A percentile compares a stretch with the other conserved stretches of the same genome.
phyloP scores from a whole-genome alignment of 2,329 filamentous ascomycete genomes.

The Aspergillus floridensis region DNA sequence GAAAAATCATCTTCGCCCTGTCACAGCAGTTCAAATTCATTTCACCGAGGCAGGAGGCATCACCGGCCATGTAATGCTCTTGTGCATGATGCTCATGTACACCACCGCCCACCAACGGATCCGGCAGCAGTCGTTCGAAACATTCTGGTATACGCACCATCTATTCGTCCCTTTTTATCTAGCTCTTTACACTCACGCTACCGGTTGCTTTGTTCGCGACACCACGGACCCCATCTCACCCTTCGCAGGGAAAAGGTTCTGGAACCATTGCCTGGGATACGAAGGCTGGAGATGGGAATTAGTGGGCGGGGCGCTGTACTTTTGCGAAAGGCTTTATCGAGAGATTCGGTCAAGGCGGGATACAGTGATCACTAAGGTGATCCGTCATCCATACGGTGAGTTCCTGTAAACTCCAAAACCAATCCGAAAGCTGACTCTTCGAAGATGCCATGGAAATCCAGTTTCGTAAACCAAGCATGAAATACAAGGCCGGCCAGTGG shows the following conservation, averaged over 20 bases:
- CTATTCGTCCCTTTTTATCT: slow-evolving; percentile 96
- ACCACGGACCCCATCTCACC: slow-evolving; percentile 70
- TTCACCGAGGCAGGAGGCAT: slow-evolving; percentile 86
- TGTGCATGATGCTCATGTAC: slow-evolving; percentile 99
- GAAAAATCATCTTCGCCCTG: slow-evolving; percentile 72
- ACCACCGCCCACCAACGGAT: slow-evolving; percentile 92
- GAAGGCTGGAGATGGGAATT: slow-evolving; percentile 97
- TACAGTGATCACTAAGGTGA: slow-evolving; percentile 88
- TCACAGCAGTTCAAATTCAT: slow-evolving; percentile 83
- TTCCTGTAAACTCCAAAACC: slow-evolving; percentile 6
- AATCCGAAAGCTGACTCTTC: slow-evolving; percentile 25
- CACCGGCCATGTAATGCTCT: slow-evolving; percentile 93
- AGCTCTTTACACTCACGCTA: slow-evolving; percentile 91
- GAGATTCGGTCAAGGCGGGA: slow-evolving; percentile 80
- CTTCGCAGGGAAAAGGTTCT: slow-evolving; percentile 77
- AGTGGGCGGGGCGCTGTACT: slow-evolving; percentile 77
- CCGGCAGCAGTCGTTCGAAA: slow-evolving; percentile 94
- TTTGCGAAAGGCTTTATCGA: slow-evolving; percentile 83
- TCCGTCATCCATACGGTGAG: slow-evolving; percentile 90
- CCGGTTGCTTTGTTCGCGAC: slow-evolving; percentile 94
- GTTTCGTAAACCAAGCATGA: slow-evolving; percentile 93
- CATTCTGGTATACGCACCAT: slow-evolving; percentile 99
- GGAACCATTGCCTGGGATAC: slow-evolving; percentile 92
- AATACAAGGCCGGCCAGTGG: slow-evolving; percentile 98
- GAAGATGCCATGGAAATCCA: slow-evolving; percentile 93